Base-by-base conservation (phyloP, 306 rosid species). In the Styphnolobium japonicum region DNA sequence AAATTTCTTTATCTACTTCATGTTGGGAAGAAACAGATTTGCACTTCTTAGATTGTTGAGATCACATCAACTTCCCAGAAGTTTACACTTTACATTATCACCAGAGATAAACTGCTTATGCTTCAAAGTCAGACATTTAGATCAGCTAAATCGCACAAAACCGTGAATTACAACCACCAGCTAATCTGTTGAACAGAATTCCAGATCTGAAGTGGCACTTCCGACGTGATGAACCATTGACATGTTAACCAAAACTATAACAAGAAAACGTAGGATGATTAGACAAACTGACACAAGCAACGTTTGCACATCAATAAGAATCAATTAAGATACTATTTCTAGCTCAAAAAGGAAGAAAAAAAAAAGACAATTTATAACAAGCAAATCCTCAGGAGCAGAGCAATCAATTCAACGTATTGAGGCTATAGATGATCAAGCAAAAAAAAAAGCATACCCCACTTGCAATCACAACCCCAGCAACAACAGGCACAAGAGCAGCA, bases 401-500 rank as follows among this genome's bases (percentile, higher is more conserved):
- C 6, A 8, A 76, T 39, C 55, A 82, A 51, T 25, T 58, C 67
- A 68, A 69, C 22, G 22, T 1, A 68, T 42, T 11, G 2, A 65
- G 73, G 37, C 22, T 10, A 63, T 6, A 56, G 34, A 76, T 4
- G 56, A 81, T 72, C 60, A 14, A 77, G 73, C 5, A 34, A 53
- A 73, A 77, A 72, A 72, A 66, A 25, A 9, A 10, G 49, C 94
- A 75, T 91, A 95, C 99, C 94, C 99, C 99, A 51, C 99, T 95
- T 19, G 99, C 99, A 88, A 95, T 93, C 77, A 93, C 98, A 76
- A 95, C 99, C 12, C 99, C 99, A 55, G 99, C 27, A 77, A 95
- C 99, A 82, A 95, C 99, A 55, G 99, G 99, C 7, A 95, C 92
- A 70, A 95, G 98, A 29, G 99, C 99, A 83, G 80, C 98, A 71